Evolutionary conservation across 75 land plant genomes (phyloP).

Genomic region (Picea glauca): DNA sequence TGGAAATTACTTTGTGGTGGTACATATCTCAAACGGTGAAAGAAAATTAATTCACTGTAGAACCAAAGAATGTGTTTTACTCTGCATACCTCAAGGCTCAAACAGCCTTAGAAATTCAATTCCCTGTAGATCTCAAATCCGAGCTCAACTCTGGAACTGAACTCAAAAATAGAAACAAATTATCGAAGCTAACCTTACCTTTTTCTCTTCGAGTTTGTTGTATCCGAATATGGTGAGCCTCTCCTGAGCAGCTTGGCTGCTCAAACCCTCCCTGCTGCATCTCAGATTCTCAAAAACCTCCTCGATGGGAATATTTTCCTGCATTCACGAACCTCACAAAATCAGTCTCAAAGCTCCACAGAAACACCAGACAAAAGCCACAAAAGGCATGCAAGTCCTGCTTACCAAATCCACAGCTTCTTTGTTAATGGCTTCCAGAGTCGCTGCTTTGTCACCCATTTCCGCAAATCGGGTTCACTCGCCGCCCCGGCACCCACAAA

Average conservation of each 20-base stretch:
- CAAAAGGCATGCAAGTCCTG: slow-evolving; percentile 12
- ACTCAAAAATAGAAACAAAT: background rate
- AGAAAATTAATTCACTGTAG: no score
- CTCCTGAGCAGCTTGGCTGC: slow-evolving; percentile 58
- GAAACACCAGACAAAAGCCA: background rate
- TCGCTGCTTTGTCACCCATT: slow-evolving; percentile 58
- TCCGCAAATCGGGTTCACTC: background rate
- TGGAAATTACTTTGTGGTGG: no score
- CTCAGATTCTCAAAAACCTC: slow-evolving; percentile 94
- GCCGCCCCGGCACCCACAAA: background rate
- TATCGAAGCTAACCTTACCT: slow-evolving; percentile 27
- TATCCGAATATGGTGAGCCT: slow-evolving; percentile 76
- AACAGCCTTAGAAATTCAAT: background rate
- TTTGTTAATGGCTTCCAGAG: slow-evolving; percentile 81
- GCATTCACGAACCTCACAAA: slow-evolving; percentile 8
- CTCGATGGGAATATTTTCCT: slow-evolving; percentile 92
- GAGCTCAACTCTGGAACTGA: background rate
- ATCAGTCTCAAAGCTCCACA: background rate
- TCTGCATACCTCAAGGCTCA: background rate
- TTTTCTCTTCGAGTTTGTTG: slow-evolving; percentile 96
- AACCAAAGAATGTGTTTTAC: no score
- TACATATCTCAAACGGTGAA: no score
- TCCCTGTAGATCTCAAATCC: background rate
- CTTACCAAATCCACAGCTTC: slow-evolving; percentile 93
- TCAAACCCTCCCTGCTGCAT: slow-evolving; percentile 79